A percentile compares a stretch with the other conserved stretches of the same genome.
Conservation (phyloP, 2,329 filamentous ascomycete species). For the Fusarium ramigenum region DNA sequence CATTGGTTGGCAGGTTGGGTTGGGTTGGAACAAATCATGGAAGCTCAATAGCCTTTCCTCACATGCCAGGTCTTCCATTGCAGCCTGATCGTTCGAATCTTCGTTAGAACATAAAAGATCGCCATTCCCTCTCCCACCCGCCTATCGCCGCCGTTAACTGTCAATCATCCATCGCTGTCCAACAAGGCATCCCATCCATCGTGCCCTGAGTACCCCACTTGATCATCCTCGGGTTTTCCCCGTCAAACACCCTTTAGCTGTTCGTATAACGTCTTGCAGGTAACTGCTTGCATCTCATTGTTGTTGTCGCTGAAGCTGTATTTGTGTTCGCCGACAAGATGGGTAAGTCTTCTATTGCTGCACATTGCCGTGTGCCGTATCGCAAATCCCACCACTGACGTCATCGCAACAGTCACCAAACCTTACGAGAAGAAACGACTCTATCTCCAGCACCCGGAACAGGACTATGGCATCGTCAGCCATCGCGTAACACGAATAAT, state of each 20-base stretch:
- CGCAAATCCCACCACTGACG: slow-evolving; percentile 35
- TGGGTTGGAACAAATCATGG: slow-evolving; percentile 25
- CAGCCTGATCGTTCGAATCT: slow-evolving; percentile 9
- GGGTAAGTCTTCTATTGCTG: slow-evolving; percentile 36
- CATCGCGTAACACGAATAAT: slow-evolving; percentile 52
- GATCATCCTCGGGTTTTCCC: slow-evolving; percentile 17
- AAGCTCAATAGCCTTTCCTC: slow-evolving; percentile 19
- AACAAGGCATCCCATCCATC: slow-evolving; percentile 9
- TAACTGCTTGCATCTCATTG: slow-evolving; percentile 22
- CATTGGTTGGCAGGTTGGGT: slow-evolving; percentile 3
- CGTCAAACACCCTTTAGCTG: slow-evolving; percentile 6
- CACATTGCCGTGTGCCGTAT: slow-evolving; percentile 13
- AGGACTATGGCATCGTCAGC: slow-evolving; percentile 50
- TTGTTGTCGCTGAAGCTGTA: background rate
- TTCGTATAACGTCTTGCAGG: slow-evolving; percentile 10
- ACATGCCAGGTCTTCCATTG: background rate
- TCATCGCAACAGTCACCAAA: slow-evolving; percentile 40
- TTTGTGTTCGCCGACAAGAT: slow-evolving; percentile 16
- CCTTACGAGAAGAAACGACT: slow-evolving; percentile 53
- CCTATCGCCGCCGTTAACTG: slow-evolving; percentile 17
- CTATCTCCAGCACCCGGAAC: slow-evolving; percentile 53
- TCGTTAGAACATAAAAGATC: slow-evolving; percentile 37
- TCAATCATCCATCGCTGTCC: background rate
- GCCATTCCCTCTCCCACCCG: slow-evolving; percentile 9
- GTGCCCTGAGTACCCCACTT: slow-evolving; percentile 24